phyloP scores from a whole-genome alignment of 768 basidiomycete genomes.

The Tylopilus intermedius region DNA sequence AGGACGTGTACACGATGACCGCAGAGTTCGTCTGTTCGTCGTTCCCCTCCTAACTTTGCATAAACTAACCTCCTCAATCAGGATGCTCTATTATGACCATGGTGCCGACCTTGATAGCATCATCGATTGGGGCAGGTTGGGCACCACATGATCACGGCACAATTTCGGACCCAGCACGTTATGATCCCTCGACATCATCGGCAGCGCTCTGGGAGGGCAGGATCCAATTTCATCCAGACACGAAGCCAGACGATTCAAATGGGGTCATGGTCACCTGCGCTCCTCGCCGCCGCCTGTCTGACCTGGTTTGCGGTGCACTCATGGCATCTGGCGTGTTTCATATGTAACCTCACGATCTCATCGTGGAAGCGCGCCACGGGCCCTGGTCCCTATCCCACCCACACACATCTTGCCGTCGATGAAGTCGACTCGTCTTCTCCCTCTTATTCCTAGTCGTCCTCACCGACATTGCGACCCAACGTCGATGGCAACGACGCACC shows the following conservation, averaged over 20 bases:
- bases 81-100: constrained; percentile 70
- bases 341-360: constrained; percentile 1
- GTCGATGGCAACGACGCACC: no score
- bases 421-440: no score
- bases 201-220: constrained; percentile 82
- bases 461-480: no score
- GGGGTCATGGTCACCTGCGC: constrained; percentile 22
- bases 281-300: constrained; percentile 17
- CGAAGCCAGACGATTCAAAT: constrained; percentile 55
- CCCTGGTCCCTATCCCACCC: no score
- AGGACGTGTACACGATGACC: constrained; percentile 49
- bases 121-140: constrained; percentile 69
- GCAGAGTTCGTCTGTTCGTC: constrained; percentile 44
- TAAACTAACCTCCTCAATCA: constrained; percentile 28
- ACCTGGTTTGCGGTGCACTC: constrained; percentile 3
- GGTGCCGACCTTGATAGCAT: constrained; percentile 69
- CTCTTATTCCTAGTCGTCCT: no score
- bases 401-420: no score
- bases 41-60: constrained; percentile 15
- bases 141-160: constrained; percentile 50
- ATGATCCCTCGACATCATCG: constrained; percentile 75
- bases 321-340: not conserved
- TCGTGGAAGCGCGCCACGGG: constrained; percentile 1
- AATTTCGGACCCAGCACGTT: constrained; percentile 68
- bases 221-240: constrained; percentile 85